Evolutionary conservation across 148 eudicot genomes (phyloP), one percentile per base, ranked within the genome.

Genomic region (Fagopyrum esculentum): DNA sequence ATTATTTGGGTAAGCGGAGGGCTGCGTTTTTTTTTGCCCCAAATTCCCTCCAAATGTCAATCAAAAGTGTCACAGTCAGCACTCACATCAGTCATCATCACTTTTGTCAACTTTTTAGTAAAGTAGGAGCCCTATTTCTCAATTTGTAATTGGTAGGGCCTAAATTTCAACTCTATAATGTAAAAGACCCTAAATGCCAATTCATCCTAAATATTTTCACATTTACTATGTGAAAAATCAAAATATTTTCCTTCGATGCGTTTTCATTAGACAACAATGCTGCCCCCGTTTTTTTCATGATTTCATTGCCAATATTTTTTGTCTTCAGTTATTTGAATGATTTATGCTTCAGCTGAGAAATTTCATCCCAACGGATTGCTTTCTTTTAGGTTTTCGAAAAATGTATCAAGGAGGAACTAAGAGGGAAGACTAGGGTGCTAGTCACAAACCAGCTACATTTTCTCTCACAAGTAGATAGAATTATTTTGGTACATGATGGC

Each of bases 371-470:
- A 35, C 30, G 71, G 47, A 66, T 11, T 60, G 66, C 3, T 72
- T 75, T 40, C 69, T 9, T 77, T 49, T 85, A 94, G 98, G 98
- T 94, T 82, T 94, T 94, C 35, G 98, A 94, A 73, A 91, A 86
- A 81, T 94, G 98, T 83, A 89, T 94, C 71, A 94, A 86, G 79
- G 96, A 88, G 76, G 98, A 94, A 79, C 69, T 94, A 63, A 84
- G 81, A 57, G 97, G 90, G 46, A 94, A 87, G 83, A 94, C 98
- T 46, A 85, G 98, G 83, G 90, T 94, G 77, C 89, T 94, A 64
- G 96, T 94, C 77, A 91, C 98, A 55, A 94, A 94, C 81, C 98
- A 94, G 79, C 87, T 94, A 74, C 98, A 94, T 82, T 91, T 94
- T 79, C 93, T 94, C 75, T 94, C 98, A 48, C 89, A 91, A 79